phyloP scores from a whole-genome alignment of 441 rosid species.

The Adansonia madagascariensis region DNA sequence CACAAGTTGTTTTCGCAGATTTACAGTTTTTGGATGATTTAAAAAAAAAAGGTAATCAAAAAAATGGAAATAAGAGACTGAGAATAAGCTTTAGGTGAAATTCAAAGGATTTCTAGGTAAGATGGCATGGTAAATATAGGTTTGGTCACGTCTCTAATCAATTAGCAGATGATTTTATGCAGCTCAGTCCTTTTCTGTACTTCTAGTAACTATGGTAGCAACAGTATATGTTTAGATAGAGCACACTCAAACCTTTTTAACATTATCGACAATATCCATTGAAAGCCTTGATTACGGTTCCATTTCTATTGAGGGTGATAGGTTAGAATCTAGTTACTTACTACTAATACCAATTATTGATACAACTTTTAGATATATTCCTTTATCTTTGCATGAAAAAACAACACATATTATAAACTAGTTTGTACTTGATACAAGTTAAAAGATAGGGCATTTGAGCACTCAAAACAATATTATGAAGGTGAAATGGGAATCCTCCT shows the following conservation, averaged over 20 bases:
- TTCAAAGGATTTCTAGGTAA: no score
- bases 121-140: slow-evolving; percentile 30
- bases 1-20: no score
- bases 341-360: slow-evolving; percentile 35
- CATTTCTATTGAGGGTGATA: slow-evolving; percentile 31
- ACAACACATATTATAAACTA: slow-evolving; percentile 34
- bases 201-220: slow-evolving; percentile 33
- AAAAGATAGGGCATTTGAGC: slow-evolving; percentile 35
- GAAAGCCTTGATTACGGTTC: slow-evolving; percentile 38
- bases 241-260: slow-evolving; percentile 34
- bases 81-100: no score
- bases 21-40: no score
- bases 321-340: slow-evolving; percentile 32
- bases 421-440: slow-evolving; percentile 32
- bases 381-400: slow-evolving; percentile 38
- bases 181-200: slow-evolving; percentile 39
- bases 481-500: slow-evolving; percentile 31
- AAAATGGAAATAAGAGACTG: no score
- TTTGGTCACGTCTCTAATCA: slow-evolving; percentile 31
- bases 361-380: slow-evolving; percentile 37
- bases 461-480: slow-evolving; percentile 36
- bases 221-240: slow-evolving; percentile 31
- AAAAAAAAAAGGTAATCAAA: no score
- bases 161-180: slow-evolving; percentile 34
- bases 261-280: slow-evolving; percentile 32